Base-by-base conservation (phyloP, 2,329 filamentous ascomycete genomes). In the Huntiella bhutanensis region DNA sequence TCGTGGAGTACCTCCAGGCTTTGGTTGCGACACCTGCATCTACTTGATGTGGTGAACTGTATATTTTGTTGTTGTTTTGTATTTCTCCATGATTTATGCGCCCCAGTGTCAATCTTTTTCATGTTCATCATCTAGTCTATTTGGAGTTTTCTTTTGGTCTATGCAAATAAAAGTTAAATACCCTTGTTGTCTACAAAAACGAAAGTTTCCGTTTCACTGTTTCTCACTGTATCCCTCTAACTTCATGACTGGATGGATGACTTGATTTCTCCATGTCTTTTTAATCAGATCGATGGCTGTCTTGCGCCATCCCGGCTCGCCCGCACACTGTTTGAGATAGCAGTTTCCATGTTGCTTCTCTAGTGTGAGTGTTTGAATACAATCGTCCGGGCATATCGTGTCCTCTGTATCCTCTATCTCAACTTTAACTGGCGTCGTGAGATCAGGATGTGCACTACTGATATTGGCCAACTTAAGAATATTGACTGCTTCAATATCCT, bases 1-100 rank as follows among this genome's bases (percentile, higher is more conserved):
- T 79, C 1, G 52, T 80, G 52, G 64, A 71, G 54, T 65, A 72
- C 53, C 73, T 67, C 0, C 68, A 62, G 57, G 47, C 48, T 7
- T 19, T 49, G 5, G 17, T 16, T 32, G 13, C 35, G 22, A 11
- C 41, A 1, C 11, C 15, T 33, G 12, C 1, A 35, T 16, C 44
- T 33, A 41, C 48, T 12, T 33, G 13, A 11, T 43, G 34, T 8
- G 16, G 33, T 3, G 46, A 17, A 7, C 36, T 15, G 22, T 39
- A 17, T 35, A 49, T 36, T 12, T 44, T 41, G 1, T 19, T 34
- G 3, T 28, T 10, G 22, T 28, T 28, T 28, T 28, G 7, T 28
- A 28, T 10, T 28, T 28, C 22, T 28, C 22, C 3, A 28, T 28
- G 12, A 32, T 19, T 41, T 12, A 3, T 17, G 37, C 22, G 3